Conservation (phyloP, 140 eudicot genomes). For the Anethum foeniculum region DNA sequence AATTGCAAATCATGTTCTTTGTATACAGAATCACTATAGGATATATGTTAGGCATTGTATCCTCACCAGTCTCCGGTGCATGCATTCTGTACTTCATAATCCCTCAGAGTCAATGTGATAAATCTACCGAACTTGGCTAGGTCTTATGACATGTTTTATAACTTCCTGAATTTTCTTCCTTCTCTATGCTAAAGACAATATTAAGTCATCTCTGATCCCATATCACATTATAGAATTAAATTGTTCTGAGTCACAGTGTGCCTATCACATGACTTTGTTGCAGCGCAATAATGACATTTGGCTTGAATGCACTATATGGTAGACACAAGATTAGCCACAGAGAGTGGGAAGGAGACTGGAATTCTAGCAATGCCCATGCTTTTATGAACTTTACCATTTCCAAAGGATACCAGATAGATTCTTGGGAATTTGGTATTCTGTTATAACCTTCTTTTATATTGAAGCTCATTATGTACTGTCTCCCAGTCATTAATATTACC, state of each 20-base stretch:
- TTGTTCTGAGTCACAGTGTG: neutral
- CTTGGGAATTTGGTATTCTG: conserved; percentile 89
- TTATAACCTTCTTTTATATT: neutral
- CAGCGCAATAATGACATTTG: conserved; percentile 77
- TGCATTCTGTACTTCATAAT: neutral
- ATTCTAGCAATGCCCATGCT: conserved; percentile 63
- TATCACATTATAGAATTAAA: neutral
- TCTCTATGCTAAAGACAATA: neutral
- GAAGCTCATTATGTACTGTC: neutral
- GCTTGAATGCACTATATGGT: conserved; percentile 85
- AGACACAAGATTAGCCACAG: conserved; percentile 38
- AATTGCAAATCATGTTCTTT: neutral
- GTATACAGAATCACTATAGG: neutral
- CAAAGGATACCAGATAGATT: conserved; percentile 72
- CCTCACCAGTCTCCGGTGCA: neutral
- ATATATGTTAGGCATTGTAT: neutral
- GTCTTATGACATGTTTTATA: neutral
- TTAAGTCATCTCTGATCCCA: neutral
- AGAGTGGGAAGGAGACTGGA: conserved; percentile 79
- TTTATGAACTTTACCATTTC: conserved; percentile 71
- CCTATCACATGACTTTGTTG: conserved; percentile 12
- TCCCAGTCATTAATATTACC: neutral
- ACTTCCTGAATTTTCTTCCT: neutral
- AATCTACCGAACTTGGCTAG: neutral
- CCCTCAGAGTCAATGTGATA: neutral